Conservation (phyloP, 1,139 yeast species). For the Diutina pseudorugosa region DNA sequence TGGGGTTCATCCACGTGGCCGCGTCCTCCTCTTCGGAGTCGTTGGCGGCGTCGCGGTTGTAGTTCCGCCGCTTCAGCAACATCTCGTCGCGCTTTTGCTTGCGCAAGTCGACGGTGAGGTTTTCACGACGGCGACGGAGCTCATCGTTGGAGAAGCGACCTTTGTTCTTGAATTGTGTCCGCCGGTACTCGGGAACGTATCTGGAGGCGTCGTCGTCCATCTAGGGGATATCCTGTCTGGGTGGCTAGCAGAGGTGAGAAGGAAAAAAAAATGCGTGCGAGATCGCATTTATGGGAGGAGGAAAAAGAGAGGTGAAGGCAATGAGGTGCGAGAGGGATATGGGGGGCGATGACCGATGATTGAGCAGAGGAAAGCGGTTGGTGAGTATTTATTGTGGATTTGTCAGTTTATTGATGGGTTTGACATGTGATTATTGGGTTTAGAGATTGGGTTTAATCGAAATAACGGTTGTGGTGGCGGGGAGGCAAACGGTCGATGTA, state of each 20-base stretch:
- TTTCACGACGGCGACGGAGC: conserved; percentile 95
- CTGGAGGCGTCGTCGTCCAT: conserved; percentile 78
- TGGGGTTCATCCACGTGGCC: conserved; percentile 12
- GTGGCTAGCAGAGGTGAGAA: neutral
- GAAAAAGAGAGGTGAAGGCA: too few species aligned
- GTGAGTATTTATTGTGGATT: too few species aligned
- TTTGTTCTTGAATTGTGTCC: conserved; percentile 91
- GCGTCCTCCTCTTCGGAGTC: conserved; percentile 36
- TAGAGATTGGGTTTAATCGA: too few species aligned
- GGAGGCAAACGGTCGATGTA: too few species aligned
- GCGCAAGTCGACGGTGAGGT: conserved; percentile 91
- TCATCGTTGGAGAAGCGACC: conserved; percentile 93
- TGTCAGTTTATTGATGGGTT: too few species aligned
- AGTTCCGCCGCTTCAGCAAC: conserved; percentile 83
- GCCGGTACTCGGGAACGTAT: conserved; percentile 94
- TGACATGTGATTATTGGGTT: too few species aligned
- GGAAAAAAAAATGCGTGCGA: neutral
- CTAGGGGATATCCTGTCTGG: conserved; percentile 3
- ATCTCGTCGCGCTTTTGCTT: conserved; percentile 95
- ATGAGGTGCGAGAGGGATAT: too few species aligned
- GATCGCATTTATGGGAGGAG: too few species aligned
- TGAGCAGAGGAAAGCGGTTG: too few species aligned
- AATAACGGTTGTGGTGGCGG: too few species aligned
- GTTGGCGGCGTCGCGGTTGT: conserved; percentile 21
- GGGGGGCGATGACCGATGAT: too few species aligned